phyloP scores from a whole-genome alignment of 768 basidiomycete genomes.

The Pulveroboletus sp. region DNA sequence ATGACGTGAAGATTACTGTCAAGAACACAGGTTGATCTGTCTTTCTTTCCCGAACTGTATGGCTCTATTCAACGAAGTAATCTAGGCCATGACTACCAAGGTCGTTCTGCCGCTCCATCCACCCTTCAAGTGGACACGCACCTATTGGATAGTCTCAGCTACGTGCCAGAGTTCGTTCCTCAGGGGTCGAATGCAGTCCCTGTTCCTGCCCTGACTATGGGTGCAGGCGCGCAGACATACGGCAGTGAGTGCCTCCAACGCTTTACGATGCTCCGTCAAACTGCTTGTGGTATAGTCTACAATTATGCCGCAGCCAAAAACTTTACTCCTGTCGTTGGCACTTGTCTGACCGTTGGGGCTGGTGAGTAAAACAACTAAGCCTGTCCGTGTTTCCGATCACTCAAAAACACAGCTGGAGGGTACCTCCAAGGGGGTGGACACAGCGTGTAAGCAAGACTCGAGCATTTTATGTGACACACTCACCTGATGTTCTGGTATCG shows the following conservation, averaged over 20 bases:
- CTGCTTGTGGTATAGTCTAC: conserved; percentile 12
- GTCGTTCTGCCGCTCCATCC: conserved; percentile 23
- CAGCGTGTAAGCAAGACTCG: conserved; percentile 20
- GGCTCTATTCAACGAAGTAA: not conserved
- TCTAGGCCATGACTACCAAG: conserved; percentile 21
- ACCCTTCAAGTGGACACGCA: conserved; percentile 25
- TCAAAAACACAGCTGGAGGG: conserved; percentile 38
- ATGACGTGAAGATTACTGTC: conserved; percentile 18
- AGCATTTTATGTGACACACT: not conserved
- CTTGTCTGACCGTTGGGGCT: conserved; percentile 21
- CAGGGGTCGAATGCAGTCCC: conserved; percentile 13
- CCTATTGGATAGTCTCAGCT: conserved; percentile 9
- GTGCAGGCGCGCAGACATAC: conserved; percentile 15
- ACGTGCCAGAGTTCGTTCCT: conserved; percentile 16
- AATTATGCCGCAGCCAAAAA: conserved; percentile 10
- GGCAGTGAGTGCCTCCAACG: conserved; percentile 5
- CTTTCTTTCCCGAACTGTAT: not conserved
- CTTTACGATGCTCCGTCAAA: not conserved
- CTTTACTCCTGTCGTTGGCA: conserved; percentile 16
- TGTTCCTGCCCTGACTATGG: conserved; percentile 18
- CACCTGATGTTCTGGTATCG: not conserved
- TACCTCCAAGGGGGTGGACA: conserved; percentile 52
- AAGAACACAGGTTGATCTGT: conserved; percentile 22
- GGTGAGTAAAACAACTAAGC: not conserved
- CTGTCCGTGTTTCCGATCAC: not conserved